Conservation (phyloP, 805 yeast genomes). For the Kluyveromyces aestuarii region DNA sequence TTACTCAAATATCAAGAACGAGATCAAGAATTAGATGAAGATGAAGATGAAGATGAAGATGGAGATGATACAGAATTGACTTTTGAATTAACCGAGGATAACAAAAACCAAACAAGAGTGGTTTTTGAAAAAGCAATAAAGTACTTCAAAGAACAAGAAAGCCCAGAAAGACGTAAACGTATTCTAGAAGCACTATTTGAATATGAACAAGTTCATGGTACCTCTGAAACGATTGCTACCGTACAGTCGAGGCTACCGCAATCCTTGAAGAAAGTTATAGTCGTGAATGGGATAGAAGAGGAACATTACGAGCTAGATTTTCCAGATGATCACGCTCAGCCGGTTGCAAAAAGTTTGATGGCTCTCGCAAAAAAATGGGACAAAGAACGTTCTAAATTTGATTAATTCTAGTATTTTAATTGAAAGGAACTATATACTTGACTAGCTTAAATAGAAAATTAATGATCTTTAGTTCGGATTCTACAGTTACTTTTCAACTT, state of each 20-base stretch:
- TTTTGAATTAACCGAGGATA: constrained; percentile 44
- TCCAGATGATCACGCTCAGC: constrained; percentile 46
- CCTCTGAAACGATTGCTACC: constrained; percentile 25
- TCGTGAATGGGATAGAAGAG: constrained; percentile 37
- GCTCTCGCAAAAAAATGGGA: constrained; percentile 45
- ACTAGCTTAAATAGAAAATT: background rate
- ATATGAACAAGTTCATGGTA: constrained; percentile 62
- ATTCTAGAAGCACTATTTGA: constrained; percentile 53
- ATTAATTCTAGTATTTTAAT: background rate
- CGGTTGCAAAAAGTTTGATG: constrained; percentile 29
- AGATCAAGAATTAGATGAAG: constrained; percentile 15
- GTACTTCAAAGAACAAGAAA: constrained; percentile 31
- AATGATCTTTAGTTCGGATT: background rate
- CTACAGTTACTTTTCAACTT: too few species aligned
- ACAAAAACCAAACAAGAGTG: constrained; percentile 41
- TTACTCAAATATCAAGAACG: constrained; percentile 12
- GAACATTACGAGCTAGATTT: constrained; percentile 56
- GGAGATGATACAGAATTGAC: constrained; percentile 39
- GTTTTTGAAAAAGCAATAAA: constrained; percentile 48
- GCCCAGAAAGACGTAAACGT: constrained; percentile 37
- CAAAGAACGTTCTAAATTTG: constrained; percentile 10
- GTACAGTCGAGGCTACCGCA: constrained; percentile 46
- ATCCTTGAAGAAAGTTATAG: constrained; percentile 29
- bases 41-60: constrained; percentile 34
- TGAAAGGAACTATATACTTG: background rate